Evolutionary conservation across 2,329 filamentous ascomycete species (phyloP).

Genomic region (Dissoconium aciculare): DNA sequence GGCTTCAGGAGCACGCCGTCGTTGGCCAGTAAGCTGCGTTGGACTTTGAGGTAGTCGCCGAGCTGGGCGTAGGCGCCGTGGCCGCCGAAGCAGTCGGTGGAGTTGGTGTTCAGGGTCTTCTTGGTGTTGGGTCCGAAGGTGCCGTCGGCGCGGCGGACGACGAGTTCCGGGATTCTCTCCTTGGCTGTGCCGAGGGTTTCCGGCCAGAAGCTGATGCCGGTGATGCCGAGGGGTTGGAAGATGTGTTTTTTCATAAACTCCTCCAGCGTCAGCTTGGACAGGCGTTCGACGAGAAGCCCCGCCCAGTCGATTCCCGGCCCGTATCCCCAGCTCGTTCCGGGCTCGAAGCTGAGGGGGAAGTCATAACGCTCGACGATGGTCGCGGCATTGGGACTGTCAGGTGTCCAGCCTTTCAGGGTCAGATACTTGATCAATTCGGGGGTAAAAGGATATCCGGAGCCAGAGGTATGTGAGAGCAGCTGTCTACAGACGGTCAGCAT

Average conservation of each 20-base stretch:
- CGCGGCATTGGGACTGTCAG: slow-evolving; percentile 3
- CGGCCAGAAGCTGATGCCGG: slow-evolving; percentile 21
- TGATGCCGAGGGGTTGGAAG: slow-evolving; percentile 31
- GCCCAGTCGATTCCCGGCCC: slow-evolving; percentile 38
- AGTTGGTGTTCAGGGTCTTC: slow-evolving; percentile 13
- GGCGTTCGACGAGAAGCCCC: slow-evolving; percentile 36
- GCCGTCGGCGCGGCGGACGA: slow-evolving; percentile 11
- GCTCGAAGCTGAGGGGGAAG: slow-evolving; percentile 37
- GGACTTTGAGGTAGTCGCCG: slow-evolving; percentile 31
- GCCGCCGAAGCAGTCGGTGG: slow-evolving; percentile 23
- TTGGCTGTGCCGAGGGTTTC: slow-evolving; percentile 9
- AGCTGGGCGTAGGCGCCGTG: slow-evolving; percentile 22
- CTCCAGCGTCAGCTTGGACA: slow-evolving; percentile 31
- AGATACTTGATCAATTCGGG: slow-evolving; percentile 17
- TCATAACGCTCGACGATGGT: slow-evolving; percentile 31
- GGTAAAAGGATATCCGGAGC: slow-evolving; percentile 33
- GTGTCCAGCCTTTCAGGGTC: slow-evolving; percentile 7
- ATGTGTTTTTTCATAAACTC: slow-evolving; percentile 33
- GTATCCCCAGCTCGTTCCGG: slow-evolving; percentile 39
- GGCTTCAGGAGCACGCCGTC: slow-evolving; percentile 35
- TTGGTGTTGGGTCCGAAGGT: slow-evolving; percentile 9
- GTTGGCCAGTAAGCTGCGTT: slow-evolving; percentile 34
- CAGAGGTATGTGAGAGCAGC: slow-evolving; percentile 39
- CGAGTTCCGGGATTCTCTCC: slow-evolving; percentile 12
- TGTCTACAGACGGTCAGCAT: slow-evolving; percentile 19